phyloP scores from a whole-genome alignment of 495 filamentous ascomycete species.

The Penicillium samsonianum region DNA sequence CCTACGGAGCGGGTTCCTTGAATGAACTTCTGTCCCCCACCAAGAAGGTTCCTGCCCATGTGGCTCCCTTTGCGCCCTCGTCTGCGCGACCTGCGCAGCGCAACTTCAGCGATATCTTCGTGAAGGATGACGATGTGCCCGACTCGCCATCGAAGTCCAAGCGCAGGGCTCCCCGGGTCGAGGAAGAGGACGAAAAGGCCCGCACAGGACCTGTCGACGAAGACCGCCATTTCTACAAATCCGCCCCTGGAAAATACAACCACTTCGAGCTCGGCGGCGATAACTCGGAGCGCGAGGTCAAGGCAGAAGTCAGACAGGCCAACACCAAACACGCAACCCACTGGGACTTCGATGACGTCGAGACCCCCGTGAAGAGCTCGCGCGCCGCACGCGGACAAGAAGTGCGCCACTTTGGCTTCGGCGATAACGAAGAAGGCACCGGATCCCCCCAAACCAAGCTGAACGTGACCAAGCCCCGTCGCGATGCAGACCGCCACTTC shows the following conservation, averaged over 20 bases:
- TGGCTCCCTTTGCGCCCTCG: conserved; percentile 42
- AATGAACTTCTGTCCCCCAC: conserved; percentile 29
- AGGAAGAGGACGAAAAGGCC: conserved; percentile 48
- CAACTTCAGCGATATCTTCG: conserved; percentile 65
- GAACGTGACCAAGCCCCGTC: conserved; percentile 65
- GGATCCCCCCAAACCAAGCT: conserved; percentile 54
- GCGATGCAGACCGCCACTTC: conserved; percentile 79
- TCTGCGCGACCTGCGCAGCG: conserved; percentile 64
- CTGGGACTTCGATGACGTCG: conserved; percentile 87
- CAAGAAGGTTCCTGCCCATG: conserved; percentile 24
- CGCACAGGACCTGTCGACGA: conserved; percentile 26
- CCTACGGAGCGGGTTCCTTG: conserved; percentile 29
- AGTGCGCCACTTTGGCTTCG: conserved; percentile 71
- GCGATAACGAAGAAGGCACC: conserved; percentile 60
- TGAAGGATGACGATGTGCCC: conserved; percentile 46
- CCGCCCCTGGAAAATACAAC: conserved; percentile 71
- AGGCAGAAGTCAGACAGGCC: conserved; percentile 38
- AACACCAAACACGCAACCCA: conserved; percentile 59
- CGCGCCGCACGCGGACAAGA: conserved; percentile 53
- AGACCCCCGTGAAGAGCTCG: conserved; percentile 72
- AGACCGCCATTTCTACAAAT: conserved; percentile 52
- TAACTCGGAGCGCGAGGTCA: conserved; percentile 38
- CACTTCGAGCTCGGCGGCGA: conserved; percentile 87
- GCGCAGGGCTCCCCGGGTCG: conserved; percentile 67
- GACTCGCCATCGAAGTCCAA: conserved; percentile 53